phyloP scores from a whole-genome alignment of 495 filamentous ascomycete species.

The Talaromyces thailandensis region DNA sequence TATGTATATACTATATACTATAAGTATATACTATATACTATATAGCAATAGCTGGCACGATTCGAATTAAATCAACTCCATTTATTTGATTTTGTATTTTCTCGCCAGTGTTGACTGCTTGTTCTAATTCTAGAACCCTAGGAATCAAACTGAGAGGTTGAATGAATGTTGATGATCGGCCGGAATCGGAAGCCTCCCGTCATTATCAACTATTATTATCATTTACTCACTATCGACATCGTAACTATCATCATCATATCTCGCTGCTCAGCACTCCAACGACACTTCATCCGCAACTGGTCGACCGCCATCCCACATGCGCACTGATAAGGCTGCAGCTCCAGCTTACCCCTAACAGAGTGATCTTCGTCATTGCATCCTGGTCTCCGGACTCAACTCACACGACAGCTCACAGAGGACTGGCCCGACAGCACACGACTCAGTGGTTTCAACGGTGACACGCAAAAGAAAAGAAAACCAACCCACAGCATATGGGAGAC shows the following conservation, averaged over 20 bases:
- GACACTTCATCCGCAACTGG: not conserved
- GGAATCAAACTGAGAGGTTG: too few relatives aligned
- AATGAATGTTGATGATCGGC: not conserved
- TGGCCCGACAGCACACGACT: not conserved
- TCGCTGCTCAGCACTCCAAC: not conserved
- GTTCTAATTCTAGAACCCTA: too few relatives aligned
- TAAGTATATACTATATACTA: too few relatives aligned
- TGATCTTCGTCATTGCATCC: not conserved
- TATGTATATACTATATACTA: not conserved
- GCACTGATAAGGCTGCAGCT: slow-evolving; percentile 12
- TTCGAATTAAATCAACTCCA: not conserved
- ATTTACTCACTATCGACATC: not conserved
- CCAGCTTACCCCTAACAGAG: not conserved
- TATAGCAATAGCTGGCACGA: not conserved
- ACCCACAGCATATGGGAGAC: not conserved
- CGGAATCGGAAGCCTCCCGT: not conserved
- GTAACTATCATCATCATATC: not conserved
- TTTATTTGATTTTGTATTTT: not conserved
- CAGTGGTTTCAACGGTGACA: not conserved
- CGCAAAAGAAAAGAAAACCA: not conserved
- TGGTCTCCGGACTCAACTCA: not conserved
- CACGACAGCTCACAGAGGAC: not conserved
- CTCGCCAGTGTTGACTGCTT: not conserved
- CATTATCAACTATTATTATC: not conserved
- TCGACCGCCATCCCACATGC: slow-evolving; percentile 12